These are phyloP conservation scores for Chaetomiaceae sp. DNA, from an alignment of 2,329 filamentous ascomycete genomes.

Conservation along the genomic window DNA sequence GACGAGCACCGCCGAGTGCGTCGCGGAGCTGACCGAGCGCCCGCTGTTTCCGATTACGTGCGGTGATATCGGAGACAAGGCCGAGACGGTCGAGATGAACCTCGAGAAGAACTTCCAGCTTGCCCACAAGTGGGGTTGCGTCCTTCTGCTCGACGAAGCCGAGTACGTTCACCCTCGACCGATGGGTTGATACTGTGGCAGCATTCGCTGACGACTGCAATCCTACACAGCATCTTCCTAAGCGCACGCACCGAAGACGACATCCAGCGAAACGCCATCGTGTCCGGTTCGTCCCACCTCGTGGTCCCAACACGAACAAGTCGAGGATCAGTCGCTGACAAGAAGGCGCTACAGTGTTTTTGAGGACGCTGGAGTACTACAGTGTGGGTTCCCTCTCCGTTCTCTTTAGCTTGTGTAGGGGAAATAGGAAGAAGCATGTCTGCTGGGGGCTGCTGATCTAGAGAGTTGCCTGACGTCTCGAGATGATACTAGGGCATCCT, in stretches of 20 bases:
- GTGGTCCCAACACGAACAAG: not conserved
- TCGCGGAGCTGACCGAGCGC: constrained; percentile 22
- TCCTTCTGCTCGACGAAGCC: constrained; percentile 27
- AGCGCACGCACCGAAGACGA: constrained; percentile 17
- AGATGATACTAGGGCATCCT: no score
- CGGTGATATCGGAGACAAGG: constrained; percentile 9
- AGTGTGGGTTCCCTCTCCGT: no score
- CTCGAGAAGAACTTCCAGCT: constrained; percentile 13
- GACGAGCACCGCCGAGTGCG: constrained; percentile 21
- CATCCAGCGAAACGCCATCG: constrained; percentile 23
- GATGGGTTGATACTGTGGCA: no score
- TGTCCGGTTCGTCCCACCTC: constrained; percentile 9
- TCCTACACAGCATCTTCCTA: constrained; percentile 28
- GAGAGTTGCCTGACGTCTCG: no score
- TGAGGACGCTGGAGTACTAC: constrained; percentile 28
- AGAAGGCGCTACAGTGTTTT: constrained; percentile 23
- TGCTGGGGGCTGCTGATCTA: no score
- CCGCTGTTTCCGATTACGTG: constrained; percentile 23
- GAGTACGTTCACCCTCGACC: no score
- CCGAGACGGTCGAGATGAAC: constrained; percentile 14
- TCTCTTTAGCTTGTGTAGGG: no score
- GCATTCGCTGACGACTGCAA: no score
- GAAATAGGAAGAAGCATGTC: no score
- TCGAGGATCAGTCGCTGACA: no score
- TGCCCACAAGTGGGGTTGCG: constrained; percentile 15